phyloP scores from a whole-genome alignment of 1,284 basidiomycete genomes.

The Kwoniella shivajii region DNA sequence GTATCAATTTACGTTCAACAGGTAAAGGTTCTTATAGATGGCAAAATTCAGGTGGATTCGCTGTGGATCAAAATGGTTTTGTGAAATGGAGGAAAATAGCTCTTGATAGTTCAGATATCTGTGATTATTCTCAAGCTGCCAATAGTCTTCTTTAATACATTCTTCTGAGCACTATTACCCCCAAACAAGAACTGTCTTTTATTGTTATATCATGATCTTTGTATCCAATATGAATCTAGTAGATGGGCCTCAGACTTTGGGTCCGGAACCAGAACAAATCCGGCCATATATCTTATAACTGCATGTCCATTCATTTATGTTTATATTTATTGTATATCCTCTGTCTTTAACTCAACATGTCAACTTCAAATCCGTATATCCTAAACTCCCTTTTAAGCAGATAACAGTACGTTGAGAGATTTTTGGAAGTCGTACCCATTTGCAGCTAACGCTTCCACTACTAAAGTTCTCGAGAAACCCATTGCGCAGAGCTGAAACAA shows the following conservation, averaged over 20 bases:
- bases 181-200: too few species aligned
- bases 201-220: background rate
- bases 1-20: slow-evolving; percentile 4
- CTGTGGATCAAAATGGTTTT: slow-evolving; percentile 1
- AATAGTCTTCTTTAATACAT: background rate
- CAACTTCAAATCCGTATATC: too few species aligned
- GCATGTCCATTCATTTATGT: too few species aligned
- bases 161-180: too few species aligned
- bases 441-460: slow-evolving; percentile 51
- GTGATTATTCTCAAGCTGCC: slow-evolving; percentile 12
- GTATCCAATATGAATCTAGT: too few species aligned
- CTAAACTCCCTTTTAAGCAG: background rate
- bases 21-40: slow-evolving; percentile 11
- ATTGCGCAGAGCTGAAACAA: slow-evolving; percentile 48
- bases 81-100: slow-evolving; percentile 11
- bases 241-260: too few species aligned
- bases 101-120: slow-evolving; percentile 7
- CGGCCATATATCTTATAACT: too few species aligned
- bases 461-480: slow-evolving; percentile 51
- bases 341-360: too few species aligned
- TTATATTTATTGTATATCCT: too few species aligned
- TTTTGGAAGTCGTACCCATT: slow-evolving; percentile 55
- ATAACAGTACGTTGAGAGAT: slow-evolving; percentile 51
- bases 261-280: too few species aligned
- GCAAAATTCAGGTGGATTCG: slow-evolving; percentile 14